Conservation (phyloP, 1,139 yeast genomes). For the Taphrina betulina region DNA sequence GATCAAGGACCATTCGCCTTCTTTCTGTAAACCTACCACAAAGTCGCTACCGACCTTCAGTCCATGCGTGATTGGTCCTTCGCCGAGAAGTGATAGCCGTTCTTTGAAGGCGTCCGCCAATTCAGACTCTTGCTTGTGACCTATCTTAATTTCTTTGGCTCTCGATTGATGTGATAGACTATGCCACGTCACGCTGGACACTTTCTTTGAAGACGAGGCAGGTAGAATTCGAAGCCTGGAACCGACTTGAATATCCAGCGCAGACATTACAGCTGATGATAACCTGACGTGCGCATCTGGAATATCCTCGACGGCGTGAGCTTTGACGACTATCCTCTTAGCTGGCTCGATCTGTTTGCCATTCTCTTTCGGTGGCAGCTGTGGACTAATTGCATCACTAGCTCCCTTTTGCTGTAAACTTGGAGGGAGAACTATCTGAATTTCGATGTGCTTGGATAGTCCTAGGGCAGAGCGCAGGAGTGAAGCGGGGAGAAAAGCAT, state of each 20-base stretch:
- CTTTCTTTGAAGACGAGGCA: conserved; percentile 49
- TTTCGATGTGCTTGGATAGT: conserved; percentile 52
- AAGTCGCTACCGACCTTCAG: conserved; percentile 2
- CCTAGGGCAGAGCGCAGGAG: conserved; percentile 18
- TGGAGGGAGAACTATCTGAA: conserved; percentile 48
- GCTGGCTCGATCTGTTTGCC: conserved; percentile 42
- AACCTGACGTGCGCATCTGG: conserved; percentile 56
- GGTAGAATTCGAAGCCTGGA: conserved; percentile 57
- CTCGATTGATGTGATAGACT: conserved; percentile 52
- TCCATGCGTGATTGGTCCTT: conserved; percentile 27
- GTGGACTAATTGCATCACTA: conserved; percentile 40
- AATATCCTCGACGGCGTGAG: conserved; percentile 48
- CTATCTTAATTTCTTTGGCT: conserved; percentile 42
- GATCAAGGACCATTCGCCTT: conserved; percentile 12
- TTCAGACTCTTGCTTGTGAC: conserved; percentile 15
- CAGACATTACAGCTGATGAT: conserved; percentile 57
- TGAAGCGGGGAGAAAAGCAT: conserved; percentile 12
- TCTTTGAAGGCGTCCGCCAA: conserved; percentile 4
- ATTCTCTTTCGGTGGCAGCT: conserved; percentile 15
- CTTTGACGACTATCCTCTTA: conserved; percentile 55
- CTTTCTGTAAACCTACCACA: conserved; percentile 1
- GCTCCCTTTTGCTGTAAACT: conserved; percentile 50
- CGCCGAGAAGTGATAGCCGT: neutral
- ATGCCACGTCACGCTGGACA: conserved; percentile 49
- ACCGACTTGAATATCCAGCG: conserved; percentile 56